Base-by-base conservation (phyloP, 352 stramenopile species). In the Globisporangium apiculatum region DNA sequence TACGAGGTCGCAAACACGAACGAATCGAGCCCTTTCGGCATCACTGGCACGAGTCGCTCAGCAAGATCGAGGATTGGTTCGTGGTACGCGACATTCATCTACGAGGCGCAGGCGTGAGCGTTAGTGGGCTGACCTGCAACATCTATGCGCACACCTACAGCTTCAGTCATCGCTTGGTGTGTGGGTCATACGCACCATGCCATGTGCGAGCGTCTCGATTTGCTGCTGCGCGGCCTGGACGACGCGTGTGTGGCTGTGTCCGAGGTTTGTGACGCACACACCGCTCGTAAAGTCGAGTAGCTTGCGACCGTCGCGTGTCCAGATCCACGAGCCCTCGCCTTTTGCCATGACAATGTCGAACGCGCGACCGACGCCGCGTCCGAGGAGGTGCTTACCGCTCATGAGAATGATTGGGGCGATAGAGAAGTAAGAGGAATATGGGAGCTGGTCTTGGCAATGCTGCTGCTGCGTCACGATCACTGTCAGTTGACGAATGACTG, bases 71-170 rank as follows among this genome's bases (percentile, higher is more conserved):
- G 73, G 83, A 97, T 95, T 18, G 77, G 83, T 64, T 92, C 82
- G 73, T 97, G 86, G 74, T 96, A 96, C n/a, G 80, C 86, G 57
- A 98, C 90, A 69, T 97, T 97, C 49, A 97, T 80, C 70, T 97
- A 82, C 11, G 4, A 9, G 41, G 9, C 41, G 36, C 18, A 24
- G 0, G 18, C 18, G 18, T 24, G 18, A 24, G 18, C 2, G 18
- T 24, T 24, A 24, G 18, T 24, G 18, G 18, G 18, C 1, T 24
- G 18, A 24, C 18, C 18, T 24, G 18, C 18, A 24, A 24, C 18
- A 24, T 24, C 18, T 24, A 24, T 24, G 18, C 18, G 6, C 15
- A 38, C 12, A 36, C 35, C 11, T 31, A 45, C 24, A 51, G 0
- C 18, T 24, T 24, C 18, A 24, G 8, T 5, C 43, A 6, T 3